These are phyloP conservation scores for Apiospora pterosperma DNA, from an alignment of 2,329 filamentous ascomycete genomes.

Conservation along the genomic window DNA sequence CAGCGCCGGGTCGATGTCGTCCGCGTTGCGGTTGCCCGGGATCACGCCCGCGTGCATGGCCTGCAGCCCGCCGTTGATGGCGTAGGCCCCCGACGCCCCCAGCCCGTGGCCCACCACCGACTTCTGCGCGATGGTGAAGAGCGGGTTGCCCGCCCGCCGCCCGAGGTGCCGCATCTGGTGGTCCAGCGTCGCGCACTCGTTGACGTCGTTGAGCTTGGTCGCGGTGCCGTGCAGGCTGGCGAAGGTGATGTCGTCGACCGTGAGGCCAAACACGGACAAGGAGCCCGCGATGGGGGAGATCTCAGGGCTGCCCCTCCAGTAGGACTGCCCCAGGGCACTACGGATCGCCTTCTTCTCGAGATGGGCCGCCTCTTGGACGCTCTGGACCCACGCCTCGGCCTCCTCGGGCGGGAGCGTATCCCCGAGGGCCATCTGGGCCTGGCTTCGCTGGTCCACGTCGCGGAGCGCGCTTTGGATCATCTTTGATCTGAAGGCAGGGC, in stretches of 20 bases:
- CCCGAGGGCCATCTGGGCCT: not conserved
- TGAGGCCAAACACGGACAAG: constrained; percentile 95
- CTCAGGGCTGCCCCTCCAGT: constrained; percentile 93
- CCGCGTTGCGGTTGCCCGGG: constrained; percentile 94
- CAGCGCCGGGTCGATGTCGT: constrained; percentile 95
- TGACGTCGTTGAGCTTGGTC: constrained; percentile 97
- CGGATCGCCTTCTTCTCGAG: constrained; percentile 95
- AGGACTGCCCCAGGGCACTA: constrained; percentile 91
- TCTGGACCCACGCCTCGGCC: not conserved
- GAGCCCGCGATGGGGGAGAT: constrained; percentile 95
- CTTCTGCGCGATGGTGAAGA: constrained; percentile 98
- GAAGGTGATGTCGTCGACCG: constrained; percentile 89
- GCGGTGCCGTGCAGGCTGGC: constrained; percentile 97
- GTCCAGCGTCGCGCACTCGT: constrained; percentile 95
- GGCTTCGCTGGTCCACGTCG: not conserved
- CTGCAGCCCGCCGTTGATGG: constrained; percentile 96
- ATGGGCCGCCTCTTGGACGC: constrained; percentile 74
- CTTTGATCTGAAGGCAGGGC: not conserved
- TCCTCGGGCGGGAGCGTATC: not conserved
- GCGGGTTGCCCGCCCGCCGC: constrained; percentile 90
- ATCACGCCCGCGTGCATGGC: constrained; percentile 91
- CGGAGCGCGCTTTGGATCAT: not conserved
- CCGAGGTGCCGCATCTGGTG: constrained; percentile 93
- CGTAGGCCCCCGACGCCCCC: constrained; percentile 98
- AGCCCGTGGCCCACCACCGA: constrained; percentile 98